These are phyloP conservation scores for Terfezia claveryi DNA, from an alignment of 495 filamentous ascomycete species.

Conservation along the genomic window DNA sequence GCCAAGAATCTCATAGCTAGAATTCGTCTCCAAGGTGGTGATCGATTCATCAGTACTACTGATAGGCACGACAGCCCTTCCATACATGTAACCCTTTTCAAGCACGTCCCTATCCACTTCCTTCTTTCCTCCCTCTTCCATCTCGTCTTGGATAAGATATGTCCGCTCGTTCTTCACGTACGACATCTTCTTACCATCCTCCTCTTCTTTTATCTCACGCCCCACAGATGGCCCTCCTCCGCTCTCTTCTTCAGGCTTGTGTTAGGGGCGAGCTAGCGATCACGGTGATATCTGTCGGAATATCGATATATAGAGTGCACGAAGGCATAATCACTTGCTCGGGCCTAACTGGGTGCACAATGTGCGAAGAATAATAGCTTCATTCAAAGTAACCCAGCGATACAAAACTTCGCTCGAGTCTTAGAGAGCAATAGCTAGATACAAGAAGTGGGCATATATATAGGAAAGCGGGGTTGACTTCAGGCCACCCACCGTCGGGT, in stretches of 20 bases:
- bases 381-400: too few species aligned
- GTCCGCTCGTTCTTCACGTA: slow-evolving; percentile 47
- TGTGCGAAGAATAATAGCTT: too few species aligned
- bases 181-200: slow-evolving; percentile 30
- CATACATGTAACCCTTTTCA: slow-evolving; percentile 86
- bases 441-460: too few species aligned
- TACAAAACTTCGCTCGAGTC: too few species aligned
- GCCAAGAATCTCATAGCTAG: slow-evolving; percentile 59
- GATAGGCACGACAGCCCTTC: slow-evolving; percentile 75
- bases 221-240: slow-evolving; percentile 28
- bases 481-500: too few species aligned
- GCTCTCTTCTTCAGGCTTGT: slow-evolving; percentile 23
- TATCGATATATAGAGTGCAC: too few species aligned
- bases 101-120: slow-evolving; percentile 70
- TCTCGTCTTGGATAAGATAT: slow-evolving; percentile 59
- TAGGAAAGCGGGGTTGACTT: too few species aligned
- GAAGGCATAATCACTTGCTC: too few species aligned
- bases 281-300: too few species aligned
- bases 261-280: too few species aligned
- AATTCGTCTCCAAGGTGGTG: slow-evolving; percentile 53
- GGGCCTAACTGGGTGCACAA: too few species aligned
- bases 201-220: slow-evolving; percentile 6
- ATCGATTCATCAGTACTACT: slow-evolving; percentile 61
- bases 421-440: too few species aligned
- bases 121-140: slow-evolving; percentile 52